Percentiles rank a stretch among this genome's conserved stretches.
Conservation (phyloP, 257 asterid genomes). For the Nicotiana paniculata region DNA sequence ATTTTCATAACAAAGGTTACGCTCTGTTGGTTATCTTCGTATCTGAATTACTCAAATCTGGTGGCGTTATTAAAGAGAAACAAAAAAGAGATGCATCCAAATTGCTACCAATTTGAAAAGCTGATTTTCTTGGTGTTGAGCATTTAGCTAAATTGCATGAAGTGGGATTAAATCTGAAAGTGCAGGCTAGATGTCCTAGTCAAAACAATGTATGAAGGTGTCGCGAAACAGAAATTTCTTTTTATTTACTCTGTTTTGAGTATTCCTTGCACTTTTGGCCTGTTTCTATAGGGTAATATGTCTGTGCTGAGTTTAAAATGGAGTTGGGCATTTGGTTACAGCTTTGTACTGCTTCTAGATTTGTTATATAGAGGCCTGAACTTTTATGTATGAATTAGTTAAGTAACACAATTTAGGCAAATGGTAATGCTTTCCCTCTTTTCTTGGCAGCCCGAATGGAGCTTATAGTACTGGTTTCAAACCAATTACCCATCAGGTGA, state of each 20-base stretch:
- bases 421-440: slow-evolving; percentile 1
- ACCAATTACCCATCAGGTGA: slow-evolving; percentile 99
- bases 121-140: not conserved
- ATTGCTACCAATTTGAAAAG: not conserved
- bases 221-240: not conserved
- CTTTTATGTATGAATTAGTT: not conserved
- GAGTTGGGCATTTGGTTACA: not conserved
- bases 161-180: not conserved
- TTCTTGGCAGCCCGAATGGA: slow-evolving; percentile 81
- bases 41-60: not conserved
- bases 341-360: not conserved
- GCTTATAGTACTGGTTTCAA: slow-evolving; percentile 96
- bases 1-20: not conserved
- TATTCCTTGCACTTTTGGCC: not conserved
- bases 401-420: slow-evolving; percentile 9
- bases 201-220: not conserved
- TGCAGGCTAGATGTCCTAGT: not conserved
- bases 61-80: not conserved
- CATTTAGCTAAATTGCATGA: not conserved
- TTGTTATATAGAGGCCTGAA: not conserved
- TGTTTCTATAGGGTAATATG: not conserved
- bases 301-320: not conserved
- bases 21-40: not conserved
- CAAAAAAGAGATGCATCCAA: not conserved
- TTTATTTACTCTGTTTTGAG: not conserved